A percentile compares a stretch with the other conserved stretches of the same genome.
phyloP scores from a whole-genome alignment of 176 grass and related monocot genomes.

The Oryza brachyantha region DNA sequence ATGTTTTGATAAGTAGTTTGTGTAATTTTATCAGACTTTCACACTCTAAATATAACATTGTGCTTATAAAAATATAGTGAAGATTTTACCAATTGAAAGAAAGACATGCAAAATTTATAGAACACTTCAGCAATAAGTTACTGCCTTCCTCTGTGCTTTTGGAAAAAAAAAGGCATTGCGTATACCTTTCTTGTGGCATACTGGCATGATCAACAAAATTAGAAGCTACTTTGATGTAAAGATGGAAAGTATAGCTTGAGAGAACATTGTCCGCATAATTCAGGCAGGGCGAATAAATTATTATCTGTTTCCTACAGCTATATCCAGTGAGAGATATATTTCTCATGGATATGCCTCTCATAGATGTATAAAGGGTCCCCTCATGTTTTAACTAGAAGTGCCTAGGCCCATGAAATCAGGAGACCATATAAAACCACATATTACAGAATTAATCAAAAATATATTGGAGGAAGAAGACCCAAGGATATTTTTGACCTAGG shows the following conservation, averaged over 20 bases:
- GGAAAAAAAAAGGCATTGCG: background rate
- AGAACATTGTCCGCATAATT: background rate
- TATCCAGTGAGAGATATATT: background rate
- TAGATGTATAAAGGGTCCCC: background rate
- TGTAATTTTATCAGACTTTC: background rate
- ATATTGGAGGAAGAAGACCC: background rate
- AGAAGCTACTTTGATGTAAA: background rate
- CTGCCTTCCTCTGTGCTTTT: background rate
- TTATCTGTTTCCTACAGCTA: background rate
- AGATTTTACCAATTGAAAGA: background rate
- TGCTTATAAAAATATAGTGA: background rate
- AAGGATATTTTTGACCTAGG: conserved; percentile 9
- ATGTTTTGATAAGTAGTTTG: background rate
- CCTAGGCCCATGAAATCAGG: background rate
- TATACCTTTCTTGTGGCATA: background rate
- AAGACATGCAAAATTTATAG: background rate
- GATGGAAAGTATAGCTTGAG: background rate
- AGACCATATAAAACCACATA: background rate
- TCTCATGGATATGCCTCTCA: background rate
- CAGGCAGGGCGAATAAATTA: background rate
- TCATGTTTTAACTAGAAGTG: conserved; percentile 2
- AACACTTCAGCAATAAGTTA: background rate
- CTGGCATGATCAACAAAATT: background rate
- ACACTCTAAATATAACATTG: background rate
- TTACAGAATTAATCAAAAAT: background rate